Evolutionary conservation across 352 stramenopile genomes (phyloP), one percentile per base, ranked within the genome.

Genomic region (Globisporangium splendens): DNA sequence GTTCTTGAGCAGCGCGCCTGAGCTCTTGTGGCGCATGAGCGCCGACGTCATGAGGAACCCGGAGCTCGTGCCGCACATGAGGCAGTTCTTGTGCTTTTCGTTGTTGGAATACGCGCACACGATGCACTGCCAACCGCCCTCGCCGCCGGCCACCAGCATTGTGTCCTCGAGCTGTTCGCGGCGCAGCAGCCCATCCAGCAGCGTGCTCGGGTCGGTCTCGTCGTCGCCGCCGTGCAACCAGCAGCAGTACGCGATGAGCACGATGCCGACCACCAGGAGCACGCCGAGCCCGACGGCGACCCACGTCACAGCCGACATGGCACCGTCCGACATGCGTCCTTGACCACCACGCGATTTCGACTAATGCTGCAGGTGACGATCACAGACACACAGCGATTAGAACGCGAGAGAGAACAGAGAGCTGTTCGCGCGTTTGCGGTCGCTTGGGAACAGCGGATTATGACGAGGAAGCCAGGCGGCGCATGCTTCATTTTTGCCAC

Each of bases 71-170:
- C 76, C 80, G 54, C 80, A 90, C 78, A 90, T 88, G 55, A 90
- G 65, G 48, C 80, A 90, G 20, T 59, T 63, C 24, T 69, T 80
- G 50, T 68, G 68, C 15, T 50, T 61, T 18, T 65, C 22, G 24
- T 51, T 61, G 64, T 90, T 90, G 13, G 70, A 72, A 62, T 86
- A 72, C 28, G 77, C 78, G 42, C 80, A 90, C 21, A 90, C 77
- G 38, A 90, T 69, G 72, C 80, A 90, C 62, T 88, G 76, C 80
- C 80, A 90, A 28, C 70, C 66, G 35, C 76, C 66, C 20, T 71
- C 72, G n/a, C 82, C 78, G 33, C 57, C 50, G 43, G 74, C 70
- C 50, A 82, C 76, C 18, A 83, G 65, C 51, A 73, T 58, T 58
- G 73, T 85, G 58, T 70, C 63, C 43, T 84, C 77, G 18, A 89